phyloP scores from a whole-genome alignment of 2,329 filamentous ascomycete species.

The Pseudocercospora eumusae region DNA sequence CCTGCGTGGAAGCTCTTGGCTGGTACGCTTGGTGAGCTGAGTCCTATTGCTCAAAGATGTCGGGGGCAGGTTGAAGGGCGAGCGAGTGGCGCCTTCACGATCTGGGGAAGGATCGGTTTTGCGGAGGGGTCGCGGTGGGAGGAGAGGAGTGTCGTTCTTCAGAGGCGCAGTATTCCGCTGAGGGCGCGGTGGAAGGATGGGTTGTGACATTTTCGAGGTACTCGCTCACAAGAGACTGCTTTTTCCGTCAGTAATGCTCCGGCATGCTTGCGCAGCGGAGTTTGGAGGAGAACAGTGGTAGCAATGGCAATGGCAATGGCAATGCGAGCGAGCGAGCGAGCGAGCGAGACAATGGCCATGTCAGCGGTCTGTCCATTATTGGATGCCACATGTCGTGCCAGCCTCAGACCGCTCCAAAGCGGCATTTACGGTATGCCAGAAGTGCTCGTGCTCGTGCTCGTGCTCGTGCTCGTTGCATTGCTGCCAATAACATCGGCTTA shows the following conservation, averaged over 20 bases:
- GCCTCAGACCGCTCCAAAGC: background rate
- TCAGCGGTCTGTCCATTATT: slow-evolving; percentile 2
- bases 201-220: slow-evolving; percentile 31
- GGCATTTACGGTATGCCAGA: slow-evolving; percentile 1
- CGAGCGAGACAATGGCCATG: slow-evolving; percentile 8
- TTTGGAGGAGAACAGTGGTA: slow-evolving; percentile 6
- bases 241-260: slow-evolving; percentile 18
- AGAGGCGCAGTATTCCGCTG: slow-evolving; percentile 47
- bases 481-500: no score
- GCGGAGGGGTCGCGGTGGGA: slow-evolving; percentile 77
- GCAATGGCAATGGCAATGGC: no score
- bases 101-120: slow-evolving; percentile 77
- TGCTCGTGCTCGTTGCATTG: background rate
- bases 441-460: no score
- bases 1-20: slow-evolving; percentile 53
- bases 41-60: slow-evolving; percentile 43
- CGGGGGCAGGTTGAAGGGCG: slow-evolving; percentile 76
- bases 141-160: slow-evolving; percentile 62
- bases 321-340: no score
- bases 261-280: slow-evolving; percentile 13
- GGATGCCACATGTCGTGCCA: background rate
- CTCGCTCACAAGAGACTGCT: slow-evolving; percentile 10
- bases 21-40: slow-evolving; percentile 51
- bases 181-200: slow-evolving; percentile 65
- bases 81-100: slow-evolving; percentile 77